A percentile compares a stretch with the other conserved stretches of the same genome.
Evolutionary conservation across 1,284 basidiomycete genomes (phyloP).

Genomic region (Somion occarium): DNA sequence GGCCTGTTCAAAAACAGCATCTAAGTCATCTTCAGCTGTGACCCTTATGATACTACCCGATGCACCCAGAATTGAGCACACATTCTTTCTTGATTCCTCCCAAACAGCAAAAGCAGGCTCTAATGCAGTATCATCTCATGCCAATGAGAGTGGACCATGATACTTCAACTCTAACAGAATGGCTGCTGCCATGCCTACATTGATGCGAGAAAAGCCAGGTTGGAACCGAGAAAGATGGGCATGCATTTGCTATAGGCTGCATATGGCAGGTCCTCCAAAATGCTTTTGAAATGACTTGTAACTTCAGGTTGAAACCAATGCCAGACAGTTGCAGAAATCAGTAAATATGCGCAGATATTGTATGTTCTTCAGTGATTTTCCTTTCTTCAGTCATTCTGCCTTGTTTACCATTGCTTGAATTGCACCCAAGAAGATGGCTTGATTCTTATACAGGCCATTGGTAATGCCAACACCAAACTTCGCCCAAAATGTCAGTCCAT

Average conservation of each 20-base stretch:
- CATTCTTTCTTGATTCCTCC: too few species aligned
- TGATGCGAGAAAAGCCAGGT: neutral
- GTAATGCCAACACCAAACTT: neutral
- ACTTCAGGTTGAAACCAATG: neutral
- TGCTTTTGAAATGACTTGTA: neutral
- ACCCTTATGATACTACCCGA: too few species aligned
- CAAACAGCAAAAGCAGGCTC: neutral
- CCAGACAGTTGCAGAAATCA: neutral
- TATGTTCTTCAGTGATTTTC: neutral
- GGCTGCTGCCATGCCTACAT: neutral
- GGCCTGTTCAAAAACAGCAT: too few species aligned
- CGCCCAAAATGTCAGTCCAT: too few species aligned
- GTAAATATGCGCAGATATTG: neutral
- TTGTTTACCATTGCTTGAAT: neutral
- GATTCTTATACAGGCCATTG: neutral
- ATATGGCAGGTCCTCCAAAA: neutral
- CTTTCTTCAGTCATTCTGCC: neutral
- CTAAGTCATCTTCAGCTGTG: too few species aligned
- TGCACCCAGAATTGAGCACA: too few species aligned
- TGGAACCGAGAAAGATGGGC: neutral
- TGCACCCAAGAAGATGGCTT: neutral
- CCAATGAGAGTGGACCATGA: neutral
- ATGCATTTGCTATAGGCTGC: neutral
- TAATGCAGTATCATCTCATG: neutral
- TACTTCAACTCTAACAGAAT: neutral